Evolutionary conservation across 2,329 filamentous ascomycete species (phyloP).

Genomic region (Ophiocordyceps camponoti-leonardi): DNA sequence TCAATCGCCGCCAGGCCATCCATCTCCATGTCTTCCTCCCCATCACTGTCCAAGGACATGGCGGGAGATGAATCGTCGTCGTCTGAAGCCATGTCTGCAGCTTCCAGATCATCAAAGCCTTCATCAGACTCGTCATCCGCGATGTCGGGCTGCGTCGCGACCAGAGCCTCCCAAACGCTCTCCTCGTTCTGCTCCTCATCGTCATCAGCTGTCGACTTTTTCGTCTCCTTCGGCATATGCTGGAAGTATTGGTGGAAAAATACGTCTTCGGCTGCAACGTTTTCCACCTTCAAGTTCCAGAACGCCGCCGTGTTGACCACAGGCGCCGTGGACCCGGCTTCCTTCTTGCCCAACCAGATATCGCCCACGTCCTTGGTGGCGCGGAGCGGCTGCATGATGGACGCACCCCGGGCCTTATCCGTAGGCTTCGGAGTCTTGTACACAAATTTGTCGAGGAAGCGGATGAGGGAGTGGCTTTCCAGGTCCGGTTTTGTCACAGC

Average conservation of each 20-base stretch:
- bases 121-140: slow-evolving; percentile 32
- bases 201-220: slow-evolving; percentile 29
- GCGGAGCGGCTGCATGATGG: slow-evolving; percentile 87
- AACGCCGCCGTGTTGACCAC: slow-evolving; percentile 73
- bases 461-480: slow-evolving; percentile 74
- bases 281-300: slow-evolving; percentile 77
- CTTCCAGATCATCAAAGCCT: slow-evolving; percentile 30
- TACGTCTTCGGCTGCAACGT: slow-evolving; percentile 79
- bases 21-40: slow-evolving; percentile 28
- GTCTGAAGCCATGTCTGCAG: slow-evolving; percentile 29
- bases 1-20: slow-evolving; percentile 18
- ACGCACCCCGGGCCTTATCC: slow-evolving; percentile 53
- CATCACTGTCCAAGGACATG: slow-evolving; percentile 23
- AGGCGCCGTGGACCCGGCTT: slow-evolving; percentile 16
- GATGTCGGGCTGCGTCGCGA: slow-evolving; percentile 57
- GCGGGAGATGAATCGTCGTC: slow-evolving; percentile 23
- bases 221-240: slow-evolving; percentile 47
- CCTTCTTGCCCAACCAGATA: slow-evolving; percentile 36
- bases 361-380: slow-evolving; percentile 34
- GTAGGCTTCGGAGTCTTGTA: slow-evolving; percentile 79
- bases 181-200: slow-evolving; percentile 46
- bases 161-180: slow-evolving; percentile 84
- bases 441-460: slow-evolving; percentile 97
- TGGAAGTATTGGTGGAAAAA: slow-evolving; percentile 99
- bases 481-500: slow-evolving; percentile 81